Conservation (phyloP, 345 rosid species). For the Hibiscus syriacus region DNA sequence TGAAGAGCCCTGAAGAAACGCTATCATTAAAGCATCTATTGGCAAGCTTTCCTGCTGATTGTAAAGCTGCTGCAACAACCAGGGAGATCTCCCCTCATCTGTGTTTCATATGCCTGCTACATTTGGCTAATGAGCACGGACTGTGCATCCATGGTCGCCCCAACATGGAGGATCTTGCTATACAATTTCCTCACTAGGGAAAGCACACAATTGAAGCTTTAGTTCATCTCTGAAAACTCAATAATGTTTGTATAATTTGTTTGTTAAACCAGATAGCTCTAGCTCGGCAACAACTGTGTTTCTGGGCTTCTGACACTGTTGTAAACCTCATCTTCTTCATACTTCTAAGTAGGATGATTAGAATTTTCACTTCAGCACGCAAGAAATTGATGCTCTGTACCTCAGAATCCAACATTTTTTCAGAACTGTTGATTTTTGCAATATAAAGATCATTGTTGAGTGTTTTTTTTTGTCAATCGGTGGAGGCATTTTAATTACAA, state of each 20-base stretch:
- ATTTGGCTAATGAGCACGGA: slow-evolving; percentile 89
- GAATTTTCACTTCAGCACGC: not conserved
- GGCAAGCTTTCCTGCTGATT: slow-evolving; percentile 62
- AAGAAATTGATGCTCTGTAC: not conserved
- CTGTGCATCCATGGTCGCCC: slow-evolving; percentile 45
- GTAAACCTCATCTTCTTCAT: not conserved
- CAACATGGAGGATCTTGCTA: slow-evolving; percentile 60
- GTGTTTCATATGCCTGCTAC: slow-evolving; percentile 82
- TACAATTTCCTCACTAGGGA: slow-evolving; percentile 26
- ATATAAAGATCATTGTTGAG: not conserved
- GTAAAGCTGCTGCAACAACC: slow-evolving; percentile 54
- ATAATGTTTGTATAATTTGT: not conserved
- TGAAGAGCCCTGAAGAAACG: slow-evolving; percentile 40
- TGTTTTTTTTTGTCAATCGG: not conserved
- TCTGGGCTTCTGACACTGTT: not conserved
- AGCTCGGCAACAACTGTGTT: not conserved
- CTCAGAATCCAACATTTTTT: not conserved
- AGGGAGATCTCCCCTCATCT: slow-evolving; percentile 82
- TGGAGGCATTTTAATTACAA: too few species aligned
- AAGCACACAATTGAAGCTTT: not conserved
- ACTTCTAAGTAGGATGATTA: not conserved
- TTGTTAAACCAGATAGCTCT: not conserved
- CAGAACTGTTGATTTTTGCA: not conserved
- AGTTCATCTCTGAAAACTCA: not conserved
- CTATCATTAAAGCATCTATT: slow-evolving; percentile 64